Evolutionary conservation across 1,139 yeast genomes (phyloP), one percentile per base, ranked within the genome.

Genomic region (Suhomyces kunorum): DNA sequence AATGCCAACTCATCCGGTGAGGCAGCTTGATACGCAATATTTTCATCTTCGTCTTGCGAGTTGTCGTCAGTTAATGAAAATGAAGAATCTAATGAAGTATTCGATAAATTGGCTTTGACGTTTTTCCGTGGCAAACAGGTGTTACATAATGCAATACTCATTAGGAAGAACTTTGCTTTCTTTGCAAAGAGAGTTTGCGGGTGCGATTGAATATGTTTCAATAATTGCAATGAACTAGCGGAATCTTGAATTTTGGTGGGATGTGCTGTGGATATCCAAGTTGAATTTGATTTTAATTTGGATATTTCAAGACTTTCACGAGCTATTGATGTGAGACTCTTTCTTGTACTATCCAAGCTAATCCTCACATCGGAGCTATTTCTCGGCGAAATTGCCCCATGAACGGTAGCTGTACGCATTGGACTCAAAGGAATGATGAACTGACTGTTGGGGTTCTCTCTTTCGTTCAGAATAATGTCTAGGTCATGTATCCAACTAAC

Each of bases 1-100:
- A 92, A 69, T 0, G 99, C 98, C 39, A 90, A 64, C 59, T 92
- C 99, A 66, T 92, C 98, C 0, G 98, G 98, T 0, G 98, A 90
- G 0, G 98, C 82, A 0, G 98, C 88, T 58, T 89, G 97, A 54
- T 90, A 94, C 34, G 78, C 80, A 15, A 89, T 76, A 31, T 68
- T 67, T 17, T 68, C 77, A 35, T 76, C 83, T 8, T 63, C 68
- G 8, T 50, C 47, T 14, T 44, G 50, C 6, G 32, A 34, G 3
- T 43, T 47, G 9, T 54, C 61, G 48, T 28, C 55, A 6, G 29
- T 27, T 25, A 32, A 38, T 8, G 45, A 42, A 14, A 33, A 36
- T 2, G 47, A 31, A n/a, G 43, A 24, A 8, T 33, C 38, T 11
- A 27, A 32, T 3, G 39, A 35, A 12, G 27, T 23, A 2, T 19